Base-by-base conservation (phyloP, 257 asterid species). In the Nicotiana knightiana region DNA sequence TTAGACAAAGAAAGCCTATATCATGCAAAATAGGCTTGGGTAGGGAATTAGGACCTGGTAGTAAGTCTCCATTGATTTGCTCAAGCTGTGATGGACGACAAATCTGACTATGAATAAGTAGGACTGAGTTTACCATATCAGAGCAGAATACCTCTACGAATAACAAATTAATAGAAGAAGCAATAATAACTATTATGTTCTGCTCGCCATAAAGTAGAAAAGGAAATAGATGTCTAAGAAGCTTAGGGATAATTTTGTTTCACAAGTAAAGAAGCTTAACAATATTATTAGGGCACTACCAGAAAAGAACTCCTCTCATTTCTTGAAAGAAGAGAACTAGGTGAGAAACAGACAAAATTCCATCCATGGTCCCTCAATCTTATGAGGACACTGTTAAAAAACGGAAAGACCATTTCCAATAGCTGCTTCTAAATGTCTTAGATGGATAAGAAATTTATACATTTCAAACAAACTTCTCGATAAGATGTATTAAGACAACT, bases 11-110 rank as follows among this genome's bases (percentile, higher is more conserved):
- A 81, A 84, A 85, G 79, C 77, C 82, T 82, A 53, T 70, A 73
- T 59, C 82, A 51, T 82, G 73, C 82, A 89, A 89, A 64, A 71
- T 32, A 81, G 79, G 63, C 32, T 67, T 77, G 70, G 28, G 33
- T 67, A 84, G 51, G 82, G 64, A 58, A 85, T 77, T 76, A 87
- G 83, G 76, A 96, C 98, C 99, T 96, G 99, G 88, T 96, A 96
- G 84, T 96, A 96, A 63, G 98, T 96, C 90, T 96, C 99, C 95
- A 96, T 93, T 61, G 99, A 96, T 91, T 96, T 96, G 95, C 99
- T 90, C 87, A 96, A 89, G 90, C 97, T 96, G 93, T 96, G 99
- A 87, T 96, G 99, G 85, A 96, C 83, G 24, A 96, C 98, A 86
- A 96, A 96, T 93, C 99, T 96, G 93, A 96, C 99, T 96, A 89